Base-by-base conservation (phyloP, 1,139 yeast species). In the Taphrina sp. region DNA sequence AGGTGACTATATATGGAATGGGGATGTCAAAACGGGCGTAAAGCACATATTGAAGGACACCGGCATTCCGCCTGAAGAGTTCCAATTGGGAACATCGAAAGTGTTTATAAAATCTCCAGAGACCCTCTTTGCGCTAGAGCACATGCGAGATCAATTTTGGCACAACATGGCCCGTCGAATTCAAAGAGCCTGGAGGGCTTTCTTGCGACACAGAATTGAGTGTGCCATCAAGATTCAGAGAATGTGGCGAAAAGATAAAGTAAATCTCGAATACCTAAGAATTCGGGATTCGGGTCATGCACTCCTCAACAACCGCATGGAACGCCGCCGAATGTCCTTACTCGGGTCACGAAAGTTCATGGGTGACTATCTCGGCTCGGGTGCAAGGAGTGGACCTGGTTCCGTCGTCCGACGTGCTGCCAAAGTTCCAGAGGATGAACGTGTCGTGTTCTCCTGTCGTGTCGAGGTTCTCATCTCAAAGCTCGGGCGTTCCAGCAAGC, bases 41-140 rank as follows among this genome's bases (percentile, higher is more conserved):
- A 73, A 76, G 58, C 84, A 85, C 64, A 92, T 94, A 62, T 74
- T 94, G 66, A 74, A 74, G 49, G 89, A 92, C 62, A 82, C 96
- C 22, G 81, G 82, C 49, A 87, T 94, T 59, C 96, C 96, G 3
- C 65, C 74, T 1, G 67, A 82, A 5, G 98, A 94, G 68, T 94
- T 77, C 70, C 98, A 94, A 71, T 74, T 92, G 73, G 99, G 99
- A 67, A 84, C 85, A 0, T 79, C 95, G n/a, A 92, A 89, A 70
- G 94, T 92, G 2, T 94, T 94, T 69, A 89, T 94, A 69, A 94
- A 94, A 67, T 88, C 95, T 10, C 99, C 99, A 5, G 98, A 94
- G 67, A 92, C 98, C 0, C 75, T 94, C 64, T 94, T 94, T 70
- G 96, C 96, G 0, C 74, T 94, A 60, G 99, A 94, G 71, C 94